phyloP scores from a whole-genome alignment of 2,329 filamentous ascomycete genomes.

The Sclerotinia spermophila region DNA sequence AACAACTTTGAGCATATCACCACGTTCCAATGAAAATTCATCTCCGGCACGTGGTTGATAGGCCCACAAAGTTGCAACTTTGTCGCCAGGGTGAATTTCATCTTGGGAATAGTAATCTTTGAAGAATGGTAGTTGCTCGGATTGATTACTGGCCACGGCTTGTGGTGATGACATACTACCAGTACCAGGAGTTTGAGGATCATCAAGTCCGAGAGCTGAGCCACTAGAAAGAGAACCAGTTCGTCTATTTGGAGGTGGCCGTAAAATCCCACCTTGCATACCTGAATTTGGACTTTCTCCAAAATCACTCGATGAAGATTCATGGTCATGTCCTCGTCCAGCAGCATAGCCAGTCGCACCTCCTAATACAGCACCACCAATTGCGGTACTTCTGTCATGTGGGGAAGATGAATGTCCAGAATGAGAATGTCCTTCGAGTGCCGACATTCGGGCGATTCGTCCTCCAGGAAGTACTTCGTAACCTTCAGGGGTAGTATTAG shows the following conservation, averaged over 20 bases:
- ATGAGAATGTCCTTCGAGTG: conserved; percentile 72
- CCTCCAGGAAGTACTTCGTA: conserved; percentile 80
- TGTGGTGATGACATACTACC: conserved; percentile 79
- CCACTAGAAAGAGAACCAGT: conserved; percentile 87
- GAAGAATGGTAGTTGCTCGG: conserved; percentile 93
- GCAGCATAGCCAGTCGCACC: conserved; percentile 47
- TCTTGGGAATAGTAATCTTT: conserved; percentile 99
- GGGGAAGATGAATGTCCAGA: conserved; percentile 58
- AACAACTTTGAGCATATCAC: conserved; percentile 96
- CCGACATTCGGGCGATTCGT: conserved; percentile 92
- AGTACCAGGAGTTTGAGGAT: conserved; percentile 71
- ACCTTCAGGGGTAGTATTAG: conserved; percentile 43
- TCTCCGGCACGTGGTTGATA: conserved; percentile 92
- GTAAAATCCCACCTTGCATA: conserved; percentile 49
- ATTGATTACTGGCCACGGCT: conserved; percentile 81
- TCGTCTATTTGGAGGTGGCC: conserved; percentile 65
- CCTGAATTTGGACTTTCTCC: conserved; percentile 63
- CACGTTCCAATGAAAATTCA: conserved; percentile 88
- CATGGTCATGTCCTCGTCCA: conserved; percentile 46
- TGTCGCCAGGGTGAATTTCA: conserved; percentile 87
- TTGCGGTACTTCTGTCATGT: conserved; percentile 18
- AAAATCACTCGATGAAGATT: conserved; percentile 67
- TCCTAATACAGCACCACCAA: conserved; percentile 33
- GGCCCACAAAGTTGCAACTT: conserved; percentile 89
- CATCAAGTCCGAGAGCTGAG: conserved; percentile 67